Evolutionary conservation across 768 basidiomycete genomes (phyloP).

Genomic region (Mycena albidolilacea): DNA sequence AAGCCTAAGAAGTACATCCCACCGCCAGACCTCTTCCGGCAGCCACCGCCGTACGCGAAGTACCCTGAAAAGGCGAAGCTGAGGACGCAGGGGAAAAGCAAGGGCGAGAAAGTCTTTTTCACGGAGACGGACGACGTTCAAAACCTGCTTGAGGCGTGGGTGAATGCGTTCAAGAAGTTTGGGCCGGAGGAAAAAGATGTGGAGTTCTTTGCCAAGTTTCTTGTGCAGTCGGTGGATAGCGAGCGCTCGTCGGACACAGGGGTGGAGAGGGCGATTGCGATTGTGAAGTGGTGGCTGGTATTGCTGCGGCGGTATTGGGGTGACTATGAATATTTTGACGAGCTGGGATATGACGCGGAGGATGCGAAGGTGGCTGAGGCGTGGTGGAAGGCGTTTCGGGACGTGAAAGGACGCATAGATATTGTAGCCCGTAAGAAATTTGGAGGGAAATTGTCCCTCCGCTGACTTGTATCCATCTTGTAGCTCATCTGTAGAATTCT

Average conservation of each 20-base stretch:
- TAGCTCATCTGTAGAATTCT: constrained; percentile 5
- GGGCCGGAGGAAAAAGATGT: constrained; percentile 84
- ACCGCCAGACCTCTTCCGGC: constrained; percentile 59
- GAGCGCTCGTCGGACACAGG: constrained; percentile 68
- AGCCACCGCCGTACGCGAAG: constrained; percentile 71
- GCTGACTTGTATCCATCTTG: constrained; percentile 59
- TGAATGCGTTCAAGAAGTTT: constrained; percentile 70
- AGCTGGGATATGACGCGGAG: constrained; percentile 49
- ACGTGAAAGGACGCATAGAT: constrained; percentile 79
- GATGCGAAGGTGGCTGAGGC: constrained; percentile 67
- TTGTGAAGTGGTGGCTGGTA: constrained; percentile 88
- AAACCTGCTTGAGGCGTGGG: constrained; percentile 81
- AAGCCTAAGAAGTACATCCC: constrained; percentile 64
- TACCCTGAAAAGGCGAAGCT: constrained; percentile 66
- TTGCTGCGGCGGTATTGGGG: constrained; percentile 78
- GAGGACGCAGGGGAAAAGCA: constrained; percentile 65
- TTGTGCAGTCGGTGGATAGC: constrained; percentile 78
- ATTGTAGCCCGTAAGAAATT: constrained; percentile 75
- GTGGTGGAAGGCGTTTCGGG: constrained; percentile 88
- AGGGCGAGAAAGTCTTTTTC: constrained; percentile 70
- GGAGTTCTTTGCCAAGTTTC: constrained; percentile 79
- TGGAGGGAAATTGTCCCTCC: constrained; percentile 78
- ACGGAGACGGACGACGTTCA: constrained; percentile 82
- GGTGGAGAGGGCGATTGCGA: constrained; percentile 76
- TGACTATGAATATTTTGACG: constrained; percentile 63